phyloP scores from a whole-genome alignment of 345 rosid genomes.

The Aethionema arabicum region DNA sequence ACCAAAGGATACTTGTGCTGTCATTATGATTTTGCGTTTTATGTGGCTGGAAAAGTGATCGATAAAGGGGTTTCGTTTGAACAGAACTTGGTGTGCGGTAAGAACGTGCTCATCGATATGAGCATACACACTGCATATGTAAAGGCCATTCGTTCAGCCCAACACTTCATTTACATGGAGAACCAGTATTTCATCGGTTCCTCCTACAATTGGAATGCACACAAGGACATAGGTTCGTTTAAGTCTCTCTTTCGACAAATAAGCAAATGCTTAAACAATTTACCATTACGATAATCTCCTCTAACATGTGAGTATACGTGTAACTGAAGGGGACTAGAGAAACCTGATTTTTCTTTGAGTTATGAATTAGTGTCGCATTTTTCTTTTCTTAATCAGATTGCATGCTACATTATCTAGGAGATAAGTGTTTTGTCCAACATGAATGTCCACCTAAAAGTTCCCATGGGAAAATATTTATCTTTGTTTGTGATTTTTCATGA shows the following conservation, averaged over 20 bases:
- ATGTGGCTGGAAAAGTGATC: slow-evolving; percentile 25
- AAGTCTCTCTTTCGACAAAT: slow-evolving; percentile 3
- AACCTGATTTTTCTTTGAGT: background rate
- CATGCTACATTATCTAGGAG: too few species aligned
- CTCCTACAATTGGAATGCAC: slow-evolving; percentile 77
- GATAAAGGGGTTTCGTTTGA: slow-evolving; percentile 29
- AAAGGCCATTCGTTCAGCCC: slow-evolving; percentile 95
- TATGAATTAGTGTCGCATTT: slow-evolving; percentile 1
- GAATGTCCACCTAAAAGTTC: background rate
- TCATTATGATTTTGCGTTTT: background rate
- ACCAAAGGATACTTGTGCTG: background rate
- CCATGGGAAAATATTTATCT: background rate
- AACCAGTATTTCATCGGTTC: slow-evolving; percentile 97
- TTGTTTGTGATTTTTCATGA: background rate
- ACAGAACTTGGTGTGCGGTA: slow-evolving; percentile 88
- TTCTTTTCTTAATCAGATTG: background rate
- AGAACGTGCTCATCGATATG: slow-evolving; percentile 95
- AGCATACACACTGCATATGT: slow-evolving; percentile 98
- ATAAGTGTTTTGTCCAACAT: background rate
- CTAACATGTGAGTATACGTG: background rate
- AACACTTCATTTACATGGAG: slow-evolving; percentile 92
- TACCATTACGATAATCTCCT: background rate
- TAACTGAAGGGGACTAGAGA: background rate
- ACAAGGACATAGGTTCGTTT: slow-evolving; percentile 67
- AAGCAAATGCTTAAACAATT: background rate